Conservation (phyloP, 2,329 filamentous ascomycete genomes). For the Fusarium pseudocircinatum region DNA sequence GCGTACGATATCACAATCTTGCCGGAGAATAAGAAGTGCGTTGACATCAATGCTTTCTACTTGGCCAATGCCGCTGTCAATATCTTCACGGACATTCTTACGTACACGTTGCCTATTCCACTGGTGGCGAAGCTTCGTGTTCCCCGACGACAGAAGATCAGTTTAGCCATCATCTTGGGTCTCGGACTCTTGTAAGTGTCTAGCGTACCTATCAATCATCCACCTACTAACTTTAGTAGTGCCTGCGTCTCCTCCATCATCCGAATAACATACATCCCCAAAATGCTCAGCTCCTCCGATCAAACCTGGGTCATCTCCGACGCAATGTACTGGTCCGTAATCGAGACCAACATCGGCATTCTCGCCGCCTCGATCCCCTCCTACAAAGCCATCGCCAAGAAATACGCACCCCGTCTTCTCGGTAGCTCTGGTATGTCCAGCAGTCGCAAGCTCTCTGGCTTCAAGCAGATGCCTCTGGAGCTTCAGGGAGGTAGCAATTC, state of each 20-base stretch:
- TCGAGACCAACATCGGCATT: constrained; percentile 31
- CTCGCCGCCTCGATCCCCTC: constrained; percentile 29
- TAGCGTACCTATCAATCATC: rapidly evolving
- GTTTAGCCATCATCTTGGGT: constrained; percentile 12
- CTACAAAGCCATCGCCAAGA: constrained; percentile 28
- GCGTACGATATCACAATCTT: constrained; percentile 20
- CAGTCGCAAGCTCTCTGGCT: constrained; percentile 22
- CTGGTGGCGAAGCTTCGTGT: constrained; percentile 15
- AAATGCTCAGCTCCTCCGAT: constrained; percentile 26
- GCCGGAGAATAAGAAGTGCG: constrained; percentile 4
- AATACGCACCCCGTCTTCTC: constrained; percentile 25
- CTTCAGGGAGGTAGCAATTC: not conserved
- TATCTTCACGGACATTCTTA: constrained; percentile 18
- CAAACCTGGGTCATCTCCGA: constrained; percentile 25
- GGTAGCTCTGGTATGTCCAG: constrained; percentile 26
- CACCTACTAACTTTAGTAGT: not conserved
- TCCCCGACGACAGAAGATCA: constrained; percentile 26
- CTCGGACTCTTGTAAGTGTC: constrained; percentile 21
- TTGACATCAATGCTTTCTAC: constrained; percentile 29
- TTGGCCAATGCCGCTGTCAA: constrained; percentile 27
- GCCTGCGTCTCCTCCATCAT: constrained; percentile 29
- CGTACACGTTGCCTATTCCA: constrained; percentile 12
- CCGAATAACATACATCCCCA: constrained; percentile 30
- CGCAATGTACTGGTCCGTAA: constrained; percentile 33
- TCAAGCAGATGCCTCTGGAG: constrained; percentile 33